These are phyloP conservation scores for Phytophthora chlamydospora DNA, from an alignment of 352 stramenopile genomes.

Conservation along the genomic window DNA sequence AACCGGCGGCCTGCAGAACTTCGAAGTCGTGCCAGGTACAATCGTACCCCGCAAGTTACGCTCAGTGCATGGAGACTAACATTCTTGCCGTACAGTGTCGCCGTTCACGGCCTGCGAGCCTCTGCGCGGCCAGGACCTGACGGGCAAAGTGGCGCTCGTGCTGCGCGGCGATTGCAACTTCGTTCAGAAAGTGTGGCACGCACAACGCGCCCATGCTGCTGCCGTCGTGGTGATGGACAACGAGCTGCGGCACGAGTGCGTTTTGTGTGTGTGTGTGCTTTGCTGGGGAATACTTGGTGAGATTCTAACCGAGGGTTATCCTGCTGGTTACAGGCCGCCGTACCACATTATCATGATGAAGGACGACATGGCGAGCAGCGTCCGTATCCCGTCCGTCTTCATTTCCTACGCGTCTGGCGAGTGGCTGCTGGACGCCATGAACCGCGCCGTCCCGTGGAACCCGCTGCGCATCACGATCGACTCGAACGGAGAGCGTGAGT, in stretches of 20 bases:
- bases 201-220: constrained; percentile 64
- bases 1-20: constrained; percentile 32
- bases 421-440: constrained; percentile 50
- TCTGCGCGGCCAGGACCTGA: constrained; percentile 51
- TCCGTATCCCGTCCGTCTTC: constrained; percentile 77
- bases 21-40: constrained; percentile 56
- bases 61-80: not conserved
- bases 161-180: constrained; percentile 76
- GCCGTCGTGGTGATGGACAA: constrained; percentile 83
- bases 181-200: constrained; percentile 62
- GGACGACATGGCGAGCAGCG: constrained; percentile 66
- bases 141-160: constrained; percentile 74
- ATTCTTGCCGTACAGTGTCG: constrained; percentile 28
- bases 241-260: constrained; percentile 61
- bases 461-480: constrained; percentile 66
- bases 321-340: constrained; percentile 46
- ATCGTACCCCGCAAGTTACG: not conserved
- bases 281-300: not conserved
- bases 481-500: constrained; percentile 63
- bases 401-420: constrained; percentile 72
- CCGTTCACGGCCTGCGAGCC: constrained; percentile 73
- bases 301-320: not conserved
- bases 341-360: constrained; percentile 89
- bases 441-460: constrained; percentile 52
- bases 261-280: not conserved